Evolutionary conservation across 148 eudicot genomes (phyloP), one percentile per base, ranked within the genome.

Genomic region (Oxyria digyna): DNA sequence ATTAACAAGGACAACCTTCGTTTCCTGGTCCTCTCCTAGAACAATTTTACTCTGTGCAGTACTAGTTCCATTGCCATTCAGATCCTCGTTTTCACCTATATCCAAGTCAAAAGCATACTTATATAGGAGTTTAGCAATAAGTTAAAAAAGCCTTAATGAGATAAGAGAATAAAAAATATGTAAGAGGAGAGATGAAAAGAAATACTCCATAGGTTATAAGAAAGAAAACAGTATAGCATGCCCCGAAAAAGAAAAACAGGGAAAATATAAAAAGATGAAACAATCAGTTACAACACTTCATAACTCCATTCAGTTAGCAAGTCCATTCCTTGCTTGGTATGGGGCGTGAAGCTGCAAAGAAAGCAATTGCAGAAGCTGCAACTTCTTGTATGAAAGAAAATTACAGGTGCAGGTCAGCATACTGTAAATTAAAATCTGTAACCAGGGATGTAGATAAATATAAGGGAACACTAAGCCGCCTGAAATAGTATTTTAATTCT

Each of bases 61-160:
- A 23, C 38, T 37, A 67, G 81, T 62, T 68, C 70, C 79, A 52
- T 67, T 72, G 38, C 71, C 78, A 65, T 74, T 67, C 18, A 65
- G 33, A 24, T 76, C 38, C 68, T 74, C 38, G 42, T 66, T 77
- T 46, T 77, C 82, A 72, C 74, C 91, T 78, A 75, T 43, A 71
- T 55, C 70, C 49, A 70, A 73, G 64, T 42, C 46, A 55, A 41
- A 71, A 46, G 69, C 37, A 69, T 21, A 29, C 45, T n/a, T 42
- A n/a, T 17, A 32, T 4, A 43, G 42, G 67, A 59, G 18, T 66
- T 45, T 6, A 63, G 45, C 29, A 15, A 41, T 10, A 50, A 54
- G 42, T 31, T 49, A 29, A 12, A 42, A 69, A 40, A 69, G 14
- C 11, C 33, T 11, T 18, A 41, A 13, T 18, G 26, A 21, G 43